Percentiles rank a stretch among this genome's conserved stretches.
phyloP scores from a whole-genome alignment of 768 basidiomycete genomes.

The Wakefieldia striispora region DNA sequence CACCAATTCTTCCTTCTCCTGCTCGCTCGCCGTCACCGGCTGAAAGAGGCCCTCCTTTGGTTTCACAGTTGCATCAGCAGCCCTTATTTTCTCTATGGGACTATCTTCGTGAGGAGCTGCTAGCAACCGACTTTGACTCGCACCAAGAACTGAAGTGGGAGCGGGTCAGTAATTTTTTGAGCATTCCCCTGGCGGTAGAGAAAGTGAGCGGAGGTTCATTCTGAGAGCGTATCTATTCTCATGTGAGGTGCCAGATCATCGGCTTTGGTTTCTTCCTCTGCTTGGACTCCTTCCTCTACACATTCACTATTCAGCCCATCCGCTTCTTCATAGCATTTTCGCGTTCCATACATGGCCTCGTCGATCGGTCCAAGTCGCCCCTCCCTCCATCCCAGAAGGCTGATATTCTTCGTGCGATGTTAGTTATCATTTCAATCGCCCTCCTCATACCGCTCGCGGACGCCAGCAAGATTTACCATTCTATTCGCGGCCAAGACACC shows the following conservation, averaged over 20 bases:
- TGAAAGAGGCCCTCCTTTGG: conserved; percentile 12
- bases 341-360: conserved; percentile 49
- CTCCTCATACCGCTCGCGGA: conserved; percentile 84
- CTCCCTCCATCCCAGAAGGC: conserved; percentile 90
- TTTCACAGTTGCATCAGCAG: conserved; percentile 25
- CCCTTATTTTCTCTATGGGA: conserved; percentile 87
- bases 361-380: conserved; percentile 49
- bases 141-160: conserved; percentile 96
- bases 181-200: conserved; percentile 89
- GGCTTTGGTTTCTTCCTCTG: conserved; percentile 91
- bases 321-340: conserved; percentile 68
- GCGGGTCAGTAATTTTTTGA: conserved; percentile 92
- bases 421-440: conserved; percentile 71
- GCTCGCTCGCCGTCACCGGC: conserved; percentile 24
- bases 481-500: conserved; percentile 95
- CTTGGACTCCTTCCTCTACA: conserved; percentile 95
- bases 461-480: conserved; percentile 97
- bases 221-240: not conserved
- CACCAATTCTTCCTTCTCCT: conserved; percentile 57
- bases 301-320: conserved; percentile 96
- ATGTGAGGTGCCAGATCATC: conserved; percentile 59
- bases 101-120: conserved; percentile 82
- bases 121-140: conserved; percentile 92
- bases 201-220: conserved; percentile 53
- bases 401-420: conserved; percentile 78